Conservation (phyloP, 177 flowering plant species). For the Vitis hybrid region DNA sequence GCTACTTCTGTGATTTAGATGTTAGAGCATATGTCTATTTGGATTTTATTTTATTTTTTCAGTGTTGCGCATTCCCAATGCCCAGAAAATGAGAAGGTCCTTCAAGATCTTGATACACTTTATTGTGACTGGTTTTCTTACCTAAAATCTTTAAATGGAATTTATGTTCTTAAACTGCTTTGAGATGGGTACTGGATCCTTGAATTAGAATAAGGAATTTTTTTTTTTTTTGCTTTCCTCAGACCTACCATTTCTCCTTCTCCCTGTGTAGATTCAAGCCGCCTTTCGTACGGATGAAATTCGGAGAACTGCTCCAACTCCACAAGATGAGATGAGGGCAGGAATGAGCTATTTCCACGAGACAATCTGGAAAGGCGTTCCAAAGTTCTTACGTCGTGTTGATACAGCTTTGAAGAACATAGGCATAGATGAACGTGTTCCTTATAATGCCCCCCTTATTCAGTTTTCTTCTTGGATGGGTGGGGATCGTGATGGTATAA, state of each 20-base stretch:
- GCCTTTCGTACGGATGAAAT: constrained; percentile 94
- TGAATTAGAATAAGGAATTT: not conserved
- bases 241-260: not conserved
- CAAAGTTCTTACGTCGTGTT: constrained; percentile 82
- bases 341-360: constrained; percentile 97
- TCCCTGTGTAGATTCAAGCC: constrained; percentile 71
- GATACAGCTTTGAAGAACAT: constrained; percentile 91
- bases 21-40: too few species aligned
- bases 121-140: not conserved
- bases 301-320: constrained; percentile 80
- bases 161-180: constrained; percentile 1
- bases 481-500: constrained; percentile 95
- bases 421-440: constrained; percentile 86
- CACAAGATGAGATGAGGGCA: constrained; percentile 94
- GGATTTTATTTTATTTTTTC: too few species aligned
- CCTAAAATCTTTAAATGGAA: not conserved
- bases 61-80: too few species aligned
- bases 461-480: constrained; percentile 99
- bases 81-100: too few species aligned
- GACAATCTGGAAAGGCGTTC: constrained; percentile 95
- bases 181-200: not conserved
- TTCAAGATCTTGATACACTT: not conserved
- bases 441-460: constrained; percentile 89
- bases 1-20: too few species aligned
- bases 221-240: not conserved